Percentiles rank a stretch among this genome's conserved stretches.
These are phyloP conservation scores for Macadamia integrifolia DNA, from an alignment of 164 flowering plant species.

Conservation along the genomic window DNA sequence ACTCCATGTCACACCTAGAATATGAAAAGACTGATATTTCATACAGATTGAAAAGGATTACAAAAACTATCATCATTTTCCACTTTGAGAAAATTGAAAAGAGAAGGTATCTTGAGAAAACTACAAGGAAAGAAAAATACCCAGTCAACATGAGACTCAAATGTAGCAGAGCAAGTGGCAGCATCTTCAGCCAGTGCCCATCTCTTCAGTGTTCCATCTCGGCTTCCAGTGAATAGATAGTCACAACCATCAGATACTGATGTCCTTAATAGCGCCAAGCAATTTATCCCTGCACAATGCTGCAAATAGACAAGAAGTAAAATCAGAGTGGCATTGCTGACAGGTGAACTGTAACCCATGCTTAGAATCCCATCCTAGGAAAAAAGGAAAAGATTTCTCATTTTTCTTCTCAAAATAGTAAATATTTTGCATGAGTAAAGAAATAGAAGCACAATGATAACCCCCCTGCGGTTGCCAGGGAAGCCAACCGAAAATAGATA, in stretches of 20 bases:
- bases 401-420: too few relatives aligned
- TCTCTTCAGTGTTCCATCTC: constrained; percentile 93
- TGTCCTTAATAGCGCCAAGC: constrained; percentile 63
- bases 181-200: constrained; percentile 72
- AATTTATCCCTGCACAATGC: constrained; percentile 96
- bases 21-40: too few relatives aligned
- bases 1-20: too few relatives aligned
- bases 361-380: too few relatives aligned
- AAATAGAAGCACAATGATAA: too few relatives aligned
- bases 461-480: too few relatives aligned
- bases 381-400: too few relatives aligned
- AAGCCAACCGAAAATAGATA: too few relatives aligned
- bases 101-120: background rate
- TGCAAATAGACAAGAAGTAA: constrained; percentile 26
- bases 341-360: background rate
- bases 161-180: constrained; percentile 84
- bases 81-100: too few relatives aligned
- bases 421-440: too few relatives aligned
- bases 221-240: constrained; percentile 84
- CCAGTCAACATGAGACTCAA: constrained; percentile 99
- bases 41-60: too few relatives aligned
- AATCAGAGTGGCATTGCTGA: background rate
- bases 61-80: too few relatives aligned
- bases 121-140: constrained; percentile 28
- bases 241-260: constrained; percentile 39